phyloP scores from a whole-genome alignment of 1,284 basidiomycete species.

The Leccinum angustisporum region DNA sequence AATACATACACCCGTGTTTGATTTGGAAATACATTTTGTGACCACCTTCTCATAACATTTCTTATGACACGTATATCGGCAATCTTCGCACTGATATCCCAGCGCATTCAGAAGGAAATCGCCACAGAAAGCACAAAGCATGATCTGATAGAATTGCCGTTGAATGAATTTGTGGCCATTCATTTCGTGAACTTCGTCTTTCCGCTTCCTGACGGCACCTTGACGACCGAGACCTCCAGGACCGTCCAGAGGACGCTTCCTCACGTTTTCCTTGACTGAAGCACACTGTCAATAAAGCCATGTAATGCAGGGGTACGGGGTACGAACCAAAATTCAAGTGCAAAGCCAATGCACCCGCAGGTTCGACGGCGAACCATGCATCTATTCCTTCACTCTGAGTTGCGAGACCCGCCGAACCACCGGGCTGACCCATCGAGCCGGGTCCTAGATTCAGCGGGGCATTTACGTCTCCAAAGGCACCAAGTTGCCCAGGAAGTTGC shows the following conservation, averaged over 20 bases:
- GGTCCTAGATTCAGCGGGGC: conserved; percentile 52
- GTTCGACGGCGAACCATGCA: conserved; percentile 97
- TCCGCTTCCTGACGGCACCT: conserved; percentile 96
- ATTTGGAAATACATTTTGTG: conserved; percentile 99
- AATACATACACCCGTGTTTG: conserved; percentile 81
- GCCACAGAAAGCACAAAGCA: conserved; percentile 97
- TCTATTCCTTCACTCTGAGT: conserved; percentile 78
- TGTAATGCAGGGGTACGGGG: not conserved
- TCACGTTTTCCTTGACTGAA: conserved; percentile 93
- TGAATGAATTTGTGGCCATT: conserved; percentile 99
- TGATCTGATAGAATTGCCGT: conserved; percentile 97
- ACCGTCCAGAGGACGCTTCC: conserved; percentile 90
- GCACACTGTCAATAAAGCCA: conserved; percentile 16
- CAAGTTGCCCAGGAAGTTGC: conserved; percentile 28
- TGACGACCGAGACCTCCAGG: conserved; percentile 81
- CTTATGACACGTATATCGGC: conserved; percentile 98
- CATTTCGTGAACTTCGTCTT: conserved; percentile 99
- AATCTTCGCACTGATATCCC: conserved; percentile 99
- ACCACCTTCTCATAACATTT: conserved; percentile 99
- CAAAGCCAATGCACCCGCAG: conserved; percentile 89
- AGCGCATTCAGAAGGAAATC: conserved; percentile 97
- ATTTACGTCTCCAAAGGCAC: conserved; percentile 53
- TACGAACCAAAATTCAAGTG: conserved; percentile 86
- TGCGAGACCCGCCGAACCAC: conserved; percentile 32
- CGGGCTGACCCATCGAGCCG: conserved; percentile 26